Percentiles rank a stretch among this genome's conserved stretches.
phyloP scores from a whole-genome alignment of 805 yeast species.

The Maudiozyma bulderi region DNA sequence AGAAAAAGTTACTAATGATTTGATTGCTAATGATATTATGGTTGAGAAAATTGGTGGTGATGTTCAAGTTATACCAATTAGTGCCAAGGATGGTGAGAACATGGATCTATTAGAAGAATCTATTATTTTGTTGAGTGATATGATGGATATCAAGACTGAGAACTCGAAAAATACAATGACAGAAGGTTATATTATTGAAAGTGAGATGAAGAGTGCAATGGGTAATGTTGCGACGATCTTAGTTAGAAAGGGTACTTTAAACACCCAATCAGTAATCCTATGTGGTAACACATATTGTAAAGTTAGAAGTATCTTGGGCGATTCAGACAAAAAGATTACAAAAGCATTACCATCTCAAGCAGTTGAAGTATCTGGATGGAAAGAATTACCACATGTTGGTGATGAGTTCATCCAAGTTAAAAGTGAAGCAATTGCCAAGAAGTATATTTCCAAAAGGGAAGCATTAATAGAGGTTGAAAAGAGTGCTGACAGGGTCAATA shows the following conservation, averaged over 20 bases:
- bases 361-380: constrained; percentile 91
- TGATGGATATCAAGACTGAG: constrained; percentile 65
- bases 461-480: constrained; percentile 49
- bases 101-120: constrained; percentile 89
- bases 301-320: constrained; percentile 70
- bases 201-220: constrained; percentile 68
- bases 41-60: constrained; percentile 95
- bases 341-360: constrained; percentile 81
- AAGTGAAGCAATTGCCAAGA: constrained; percentile 64
- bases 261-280: constrained; percentile 61
- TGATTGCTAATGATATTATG: constrained; percentile 67
- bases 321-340: constrained; percentile 51
- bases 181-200: constrained; percentile 89
- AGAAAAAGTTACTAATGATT: constrained; percentile 67
- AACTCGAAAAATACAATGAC: constrained; percentile 33
- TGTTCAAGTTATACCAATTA: constrained; percentile 75
- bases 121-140: constrained; percentile 72
- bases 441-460: constrained; percentile 56
- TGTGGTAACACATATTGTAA: constrained; percentile 85
- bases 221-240: constrained; percentile 83
- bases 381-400: constrained; percentile 84
- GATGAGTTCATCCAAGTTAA: constrained; percentile 71
- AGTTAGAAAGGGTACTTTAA: constrained; percentile 68
- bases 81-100: constrained; percentile 83
- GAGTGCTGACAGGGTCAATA: constrained; percentile 57